Percentiles rank a stretch among this genome's conserved stretches.
phyloP scores from a whole-genome alignment of 2,329 filamentous ascomycete species.

The Fusarium chuoi region DNA sequence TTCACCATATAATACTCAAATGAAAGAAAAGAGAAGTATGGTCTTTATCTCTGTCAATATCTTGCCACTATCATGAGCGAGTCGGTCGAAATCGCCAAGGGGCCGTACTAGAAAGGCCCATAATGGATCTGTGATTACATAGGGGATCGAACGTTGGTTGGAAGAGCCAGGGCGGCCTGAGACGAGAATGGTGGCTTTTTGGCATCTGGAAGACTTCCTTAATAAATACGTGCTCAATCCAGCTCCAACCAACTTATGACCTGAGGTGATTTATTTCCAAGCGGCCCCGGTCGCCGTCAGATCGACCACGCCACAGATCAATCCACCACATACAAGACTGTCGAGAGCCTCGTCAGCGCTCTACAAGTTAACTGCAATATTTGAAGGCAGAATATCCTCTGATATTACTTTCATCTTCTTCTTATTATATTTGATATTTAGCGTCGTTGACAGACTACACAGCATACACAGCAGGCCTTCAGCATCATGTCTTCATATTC shows the following conservation, averaged over 20 bases:
- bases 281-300: conserved; percentile 35
- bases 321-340: conserved; percentile 26
- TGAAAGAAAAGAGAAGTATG: not conserved
- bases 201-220: conserved; percentile 21
- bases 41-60: not conserved
- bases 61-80: conserved; percentile 29
- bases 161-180: conserved; percentile 33
- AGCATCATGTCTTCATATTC: conserved; percentile 39
- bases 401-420: not conserved
- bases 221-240: conserved; percentile 44
- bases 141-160: conserved; percentile 32
- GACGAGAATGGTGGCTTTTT: conserved; percentile 32
- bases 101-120: conserved; percentile 10
- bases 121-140: conserved; percentile 24
- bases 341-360: conserved; percentile 7
- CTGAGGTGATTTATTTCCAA: conserved; percentile 41
- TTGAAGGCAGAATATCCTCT: not conserved
- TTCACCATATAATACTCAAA: not conserved
- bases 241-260: conserved; percentile 41
- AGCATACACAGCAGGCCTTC: not conserved
- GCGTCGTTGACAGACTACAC: not conserved
- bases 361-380: not conserved
- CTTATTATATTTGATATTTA: not conserved
- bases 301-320: conserved; percentile 41
- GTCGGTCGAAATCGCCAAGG: conserved; percentile 10